A percentile compares a stretch with the other conserved stretches of the same genome.
phyloP scores from a whole-genome alignment of 306 rosid genomes.

The Hippophae rhamnoides region DNA sequence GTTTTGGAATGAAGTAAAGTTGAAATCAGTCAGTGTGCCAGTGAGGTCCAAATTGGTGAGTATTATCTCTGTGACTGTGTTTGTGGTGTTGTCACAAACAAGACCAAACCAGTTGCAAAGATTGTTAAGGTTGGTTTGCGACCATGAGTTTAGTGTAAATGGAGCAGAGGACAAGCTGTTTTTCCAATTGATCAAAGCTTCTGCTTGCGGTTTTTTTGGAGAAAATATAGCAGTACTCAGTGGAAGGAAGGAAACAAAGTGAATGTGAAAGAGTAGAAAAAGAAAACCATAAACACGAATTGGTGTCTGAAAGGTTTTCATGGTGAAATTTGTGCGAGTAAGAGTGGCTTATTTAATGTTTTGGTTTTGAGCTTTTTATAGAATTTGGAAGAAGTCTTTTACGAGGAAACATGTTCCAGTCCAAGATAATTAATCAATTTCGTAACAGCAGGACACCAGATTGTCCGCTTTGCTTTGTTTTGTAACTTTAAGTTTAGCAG shows the following conservation, averaged over 20 bases:
- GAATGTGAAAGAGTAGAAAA: constrained; percentile 11
- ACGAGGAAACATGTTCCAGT: too few relatives aligned
- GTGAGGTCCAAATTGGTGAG: constrained; percentile 24
- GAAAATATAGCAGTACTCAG: constrained; percentile 29
- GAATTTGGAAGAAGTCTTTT: too few relatives aligned
- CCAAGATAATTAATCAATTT: too few relatives aligned
- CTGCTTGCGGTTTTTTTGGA: constrained; percentile 34
- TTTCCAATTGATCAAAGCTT: constrained; percentile 56
- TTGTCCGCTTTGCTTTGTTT: too few relatives aligned
- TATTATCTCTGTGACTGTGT: constrained; percentile 27
- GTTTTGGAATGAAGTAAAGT: constrained; percentile 31
- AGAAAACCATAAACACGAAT: constrained; percentile 3
- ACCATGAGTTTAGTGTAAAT: constrained; percentile 40
- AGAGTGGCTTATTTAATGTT: too few relatives aligned
- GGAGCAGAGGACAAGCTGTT: constrained; percentile 24
- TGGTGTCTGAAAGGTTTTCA: constrained; percentile 7
- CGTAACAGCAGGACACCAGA: too few relatives aligned
- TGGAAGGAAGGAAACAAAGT: constrained; percentile 28
- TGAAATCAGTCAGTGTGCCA: constrained; percentile 29
- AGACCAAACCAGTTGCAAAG: constrained; percentile 52
- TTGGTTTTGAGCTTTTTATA: too few relatives aligned
- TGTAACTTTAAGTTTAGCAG: too few relatives aligned
- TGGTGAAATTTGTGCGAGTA: too few relatives aligned
- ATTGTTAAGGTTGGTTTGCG: constrained; percentile 29
- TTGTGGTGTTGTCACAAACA: constrained; percentile 33